phyloP scores from a whole-genome alignment of 768 basidiomycete species.

The Pisolithus tinctorius region DNA sequence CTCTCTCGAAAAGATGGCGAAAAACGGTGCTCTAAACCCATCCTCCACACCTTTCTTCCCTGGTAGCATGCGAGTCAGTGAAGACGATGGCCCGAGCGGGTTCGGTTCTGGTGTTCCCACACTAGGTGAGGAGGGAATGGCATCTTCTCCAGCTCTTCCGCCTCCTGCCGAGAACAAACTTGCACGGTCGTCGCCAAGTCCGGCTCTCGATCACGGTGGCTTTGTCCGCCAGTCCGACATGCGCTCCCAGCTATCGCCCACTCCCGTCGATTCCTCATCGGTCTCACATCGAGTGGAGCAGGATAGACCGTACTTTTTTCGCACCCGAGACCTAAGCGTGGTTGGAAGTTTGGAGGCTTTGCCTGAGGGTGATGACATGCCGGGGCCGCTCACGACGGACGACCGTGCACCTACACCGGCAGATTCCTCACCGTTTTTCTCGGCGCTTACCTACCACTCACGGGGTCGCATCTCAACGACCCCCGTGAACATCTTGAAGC shows the following conservation, averaged over 20 bases:
- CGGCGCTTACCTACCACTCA: slow-evolving; percentile 30
- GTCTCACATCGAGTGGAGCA: slow-evolving; percentile 39
- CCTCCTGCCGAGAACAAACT: slow-evolving; percentile 64
- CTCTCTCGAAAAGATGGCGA: slow-evolving; percentile 48
- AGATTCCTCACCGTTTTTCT: slow-evolving; percentile 33
- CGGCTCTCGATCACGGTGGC: slow-evolving; percentile 32
- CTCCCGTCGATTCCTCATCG: slow-evolving; percentile 40
- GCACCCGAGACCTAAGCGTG: slow-evolving; percentile 43
- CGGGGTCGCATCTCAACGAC: slow-evolving; percentile 40
- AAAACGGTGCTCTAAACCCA: slow-evolving; percentile 73
- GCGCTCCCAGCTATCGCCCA: slow-evolving; percentile 32
- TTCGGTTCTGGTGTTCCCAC: slow-evolving; percentile 41
- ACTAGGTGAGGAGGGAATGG: slow-evolving; percentile 37
- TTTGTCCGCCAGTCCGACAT: slow-evolving; percentile 17
- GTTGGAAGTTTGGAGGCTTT: slow-evolving; percentile 46
- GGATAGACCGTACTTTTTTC: slow-evolving; percentile 36
- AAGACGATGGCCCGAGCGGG: slow-evolving; percentile 45
- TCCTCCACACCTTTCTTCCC: slow-evolving; percentile 84
- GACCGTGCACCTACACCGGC: slow-evolving; percentile 21
- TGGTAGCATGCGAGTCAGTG: slow-evolving; percentile 46
- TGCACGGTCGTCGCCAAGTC: slow-evolving; percentile 65
- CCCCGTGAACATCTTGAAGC: slow-evolving; percentile 33
- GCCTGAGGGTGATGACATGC: slow-evolving; percentile 50
- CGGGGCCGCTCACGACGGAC: slow-evolving; percentile 25
- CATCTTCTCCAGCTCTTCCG: slow-evolving; percentile 51